Base-by-base conservation (phyloP, 176 grass and related monocot genomes). In the Poa pratensis region DNA sequence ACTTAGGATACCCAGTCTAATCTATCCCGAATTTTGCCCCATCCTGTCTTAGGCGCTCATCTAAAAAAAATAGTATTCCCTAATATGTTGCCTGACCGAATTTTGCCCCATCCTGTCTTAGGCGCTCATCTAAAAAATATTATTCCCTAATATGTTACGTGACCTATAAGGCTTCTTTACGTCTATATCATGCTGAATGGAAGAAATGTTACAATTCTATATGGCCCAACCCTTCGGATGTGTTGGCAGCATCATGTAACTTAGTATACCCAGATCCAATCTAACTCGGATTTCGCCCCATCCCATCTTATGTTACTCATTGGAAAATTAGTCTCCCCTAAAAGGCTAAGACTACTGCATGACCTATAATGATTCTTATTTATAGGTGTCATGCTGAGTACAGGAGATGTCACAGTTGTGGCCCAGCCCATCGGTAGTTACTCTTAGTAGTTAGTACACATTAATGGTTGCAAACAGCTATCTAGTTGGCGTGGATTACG, bases 321-420 rank as follows among this genome's bases (percentile, higher is more conserved):
- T 19, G 67, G 32, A 26, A 54, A 30, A 65, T 16, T 46, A 45
- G 2, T 51, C 19, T 78, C 12, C 35, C 42, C 32, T 57, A 75
- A 82, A 68, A 28, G 5, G n/a, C 42, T 16, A 73, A 73, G 69
- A 73, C 63, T 59, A 11, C 43, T 45, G 43, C 0, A 18, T 7
- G 14, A 2, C 22, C 26, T 68, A n/a, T 88, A 15, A 70, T 77
- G 42, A 8, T 24, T 79, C 3, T 74, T 85, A 49, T 76, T 13
- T 84, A 39, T 63, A 23, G 17, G 35, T 72, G 32, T 19, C 74
- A 79, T 43, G 66, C 3, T 28, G 39, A 81, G 75, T 80, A 39
- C 51, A 60, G 76, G 18, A 39, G 30, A 28, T 80, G 16, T 24
- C 17, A 61, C 16, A 13, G 51, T 73, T 73, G 4, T 35, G 1